These are phyloP conservation scores for Leccinum disarticulatum DNA, from an alignment of 768 basidiomycete species.

Conservation along the genomic window DNA sequence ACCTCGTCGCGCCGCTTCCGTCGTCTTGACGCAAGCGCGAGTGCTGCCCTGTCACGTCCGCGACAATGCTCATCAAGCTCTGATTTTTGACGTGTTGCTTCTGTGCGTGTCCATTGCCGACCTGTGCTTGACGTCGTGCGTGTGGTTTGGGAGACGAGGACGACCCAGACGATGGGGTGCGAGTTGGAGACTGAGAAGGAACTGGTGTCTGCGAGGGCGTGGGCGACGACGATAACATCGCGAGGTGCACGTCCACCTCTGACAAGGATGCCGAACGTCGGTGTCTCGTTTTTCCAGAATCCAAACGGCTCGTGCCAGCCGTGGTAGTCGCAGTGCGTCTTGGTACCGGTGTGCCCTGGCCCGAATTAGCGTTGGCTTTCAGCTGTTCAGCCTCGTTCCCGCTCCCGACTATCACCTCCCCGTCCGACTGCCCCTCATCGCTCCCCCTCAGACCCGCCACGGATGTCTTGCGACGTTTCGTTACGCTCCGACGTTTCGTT, in stretches of 20 bases:
- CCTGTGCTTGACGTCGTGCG: too few relatives aligned
- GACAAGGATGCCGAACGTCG: conserved; percentile 20
- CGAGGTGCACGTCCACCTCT: neutral
- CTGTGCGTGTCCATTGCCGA: too few relatives aligned
- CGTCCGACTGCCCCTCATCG: too few relatives aligned
- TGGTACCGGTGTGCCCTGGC: neutral
- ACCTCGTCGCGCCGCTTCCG: too few relatives aligned
- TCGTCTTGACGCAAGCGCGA: too few relatives aligned
- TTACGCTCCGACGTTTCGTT: neutral
- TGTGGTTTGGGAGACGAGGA: conserved; percentile 2
- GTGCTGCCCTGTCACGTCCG: too few relatives aligned
- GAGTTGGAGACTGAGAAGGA: neutral
- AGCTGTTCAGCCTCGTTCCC: conserved; percentile 2
- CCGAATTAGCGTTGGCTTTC: too few relatives aligned
- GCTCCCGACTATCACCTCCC: conserved; percentile 10
- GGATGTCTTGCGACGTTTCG: conserved; percentile 12
- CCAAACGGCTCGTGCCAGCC: neutral
- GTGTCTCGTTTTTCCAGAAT: neutral
- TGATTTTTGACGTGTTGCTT: too few relatives aligned
- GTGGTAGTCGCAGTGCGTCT: neutral
- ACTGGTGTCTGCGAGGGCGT: too few relatives aligned
- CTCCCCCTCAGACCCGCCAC: conserved; percentile 1
- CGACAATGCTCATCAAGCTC: too few relatives aligned
- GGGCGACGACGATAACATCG: neutral
- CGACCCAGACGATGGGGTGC: neutral